Percentiles rank a stretch among this genome's conserved stretches.
Evolutionary conservation across 768 basidiomycete species (phyloP).

Genomic region (Pisolithus albus): DNA sequence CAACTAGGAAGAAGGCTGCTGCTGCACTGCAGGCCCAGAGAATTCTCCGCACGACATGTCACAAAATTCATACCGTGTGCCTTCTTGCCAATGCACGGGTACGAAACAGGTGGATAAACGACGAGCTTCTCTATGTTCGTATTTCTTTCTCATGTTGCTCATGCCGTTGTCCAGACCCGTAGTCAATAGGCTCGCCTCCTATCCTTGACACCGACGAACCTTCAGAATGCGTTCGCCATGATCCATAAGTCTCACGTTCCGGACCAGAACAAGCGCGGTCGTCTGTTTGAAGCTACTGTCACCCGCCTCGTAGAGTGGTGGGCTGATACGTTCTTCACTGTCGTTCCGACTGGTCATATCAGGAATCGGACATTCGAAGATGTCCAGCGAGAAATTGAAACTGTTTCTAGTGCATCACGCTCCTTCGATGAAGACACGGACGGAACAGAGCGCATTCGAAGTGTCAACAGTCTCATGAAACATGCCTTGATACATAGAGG

Average conservation of each 20-base stretch:
- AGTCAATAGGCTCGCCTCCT: constrained; percentile 71
- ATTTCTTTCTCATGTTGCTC: background rate
- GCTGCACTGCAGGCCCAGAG: constrained; percentile 58
- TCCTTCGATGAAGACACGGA: constrained; percentile 36
- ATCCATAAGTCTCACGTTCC: constrained; percentile 80
- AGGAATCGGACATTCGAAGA: constrained; percentile 73
- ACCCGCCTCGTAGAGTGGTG: constrained; percentile 79
- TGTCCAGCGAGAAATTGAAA: constrained; percentile 39
- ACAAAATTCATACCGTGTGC: constrained; percentile 85
- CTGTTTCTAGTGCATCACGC: constrained; percentile 24
- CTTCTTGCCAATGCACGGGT: constrained; percentile 66
- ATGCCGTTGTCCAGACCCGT: constrained; percentile 2
- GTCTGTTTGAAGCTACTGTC: constrained; percentile 81
- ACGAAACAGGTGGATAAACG: constrained; percentile 82
- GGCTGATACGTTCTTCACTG: constrained; percentile 62
- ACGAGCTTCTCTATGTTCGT: constrained; percentile 74
- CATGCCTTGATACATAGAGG: constrained; percentile 77
- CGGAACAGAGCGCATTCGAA: constrained; percentile 64
- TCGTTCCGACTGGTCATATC: constrained; percentile 58
- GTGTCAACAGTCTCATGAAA: constrained; percentile 87
- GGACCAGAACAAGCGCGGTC: constrained; percentile 73
- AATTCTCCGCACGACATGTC: constrained; percentile 65
- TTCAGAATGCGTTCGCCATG: constrained; percentile 75
- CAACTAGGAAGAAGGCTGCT: constrained; percentile 38
- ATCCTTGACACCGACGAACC: constrained; percentile 72